A percentile compares a stretch with the other conserved stretches of the same genome.
phyloP scores from a whole-genome alignment of 2,329 filamentous ascomycete species.

The Apiospora sp. region DNA sequence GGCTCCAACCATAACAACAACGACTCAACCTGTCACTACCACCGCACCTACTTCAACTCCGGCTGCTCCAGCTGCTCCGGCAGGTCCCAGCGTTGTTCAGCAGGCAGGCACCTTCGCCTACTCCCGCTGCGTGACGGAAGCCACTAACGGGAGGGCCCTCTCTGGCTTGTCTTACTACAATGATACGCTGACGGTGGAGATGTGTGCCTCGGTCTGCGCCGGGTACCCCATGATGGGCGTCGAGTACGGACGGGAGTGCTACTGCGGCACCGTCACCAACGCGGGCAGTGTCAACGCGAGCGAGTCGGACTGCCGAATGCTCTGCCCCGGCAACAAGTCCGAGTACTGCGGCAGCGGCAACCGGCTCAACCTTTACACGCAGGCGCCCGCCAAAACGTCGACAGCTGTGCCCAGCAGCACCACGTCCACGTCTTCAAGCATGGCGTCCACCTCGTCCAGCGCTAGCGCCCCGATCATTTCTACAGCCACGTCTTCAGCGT shows the following conservation, averaged over 20 bases:
- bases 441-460: background rate
- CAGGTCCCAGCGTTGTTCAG: constrained; percentile 27
- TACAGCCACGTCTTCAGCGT: background rate
- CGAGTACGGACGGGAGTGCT: constrained; percentile 46
- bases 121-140: constrained; percentile 27
- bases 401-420: constrained; percentile 30
- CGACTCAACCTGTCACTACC: background rate
- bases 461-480: background rate
- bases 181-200: constrained; percentile 46
- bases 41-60: constrained; percentile 25
- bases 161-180: constrained; percentile 28
- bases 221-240: constrained; percentile 48
- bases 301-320: constrained; percentile 33
- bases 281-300: constrained; percentile 27
- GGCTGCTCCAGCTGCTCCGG: constrained; percentile 20
- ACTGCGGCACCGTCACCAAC: constrained; percentile 36
- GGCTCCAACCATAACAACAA: background rate
- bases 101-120: constrained; percentile 29
- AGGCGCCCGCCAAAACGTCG: constrained; percentile 29
- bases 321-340: constrained; percentile 34
- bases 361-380: constrained; percentile 33
- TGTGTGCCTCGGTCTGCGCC: constrained; percentile 39
- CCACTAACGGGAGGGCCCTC: constrained; percentile 24
- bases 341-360: constrained; percentile 37
- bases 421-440: background rate